Percentiles rank a stretch among this genome's conserved stretches.
These are phyloP conservation scores for Penicillium sp. DNA, from an alignment of 2,329 filamentous ascomycete species.

Conservation along the genomic window DNA sequence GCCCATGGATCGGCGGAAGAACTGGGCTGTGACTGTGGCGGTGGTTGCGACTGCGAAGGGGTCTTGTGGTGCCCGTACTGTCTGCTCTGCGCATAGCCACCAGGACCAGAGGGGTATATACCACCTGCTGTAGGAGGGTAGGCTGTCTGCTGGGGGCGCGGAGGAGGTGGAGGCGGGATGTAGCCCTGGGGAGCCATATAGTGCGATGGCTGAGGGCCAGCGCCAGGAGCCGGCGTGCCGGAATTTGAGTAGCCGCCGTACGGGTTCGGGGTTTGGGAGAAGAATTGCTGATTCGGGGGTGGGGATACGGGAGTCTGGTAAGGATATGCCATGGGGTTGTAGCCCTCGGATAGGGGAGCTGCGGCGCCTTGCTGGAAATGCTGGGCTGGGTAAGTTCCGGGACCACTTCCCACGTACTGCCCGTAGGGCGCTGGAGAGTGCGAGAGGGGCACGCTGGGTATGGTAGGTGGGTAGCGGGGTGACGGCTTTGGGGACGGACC, in stretches of 20 bases:
- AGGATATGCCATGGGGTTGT: slow-evolving; percentile 53
- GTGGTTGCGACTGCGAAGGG: slow-evolving; percentile 38
- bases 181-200: slow-evolving; percentile 60
- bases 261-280: slow-evolving; percentile 34
- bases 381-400: slow-evolving; percentile 31
- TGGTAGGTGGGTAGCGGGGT: slow-evolving; percentile 33
- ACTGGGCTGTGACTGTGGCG: slow-evolving; percentile 27
- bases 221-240: slow-evolving; percentile 29
- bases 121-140: slow-evolving; percentile 45
- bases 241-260: slow-evolving; percentile 36
- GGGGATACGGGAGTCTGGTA: slow-evolving; percentile 43
- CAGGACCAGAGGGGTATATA: slow-evolving; percentile 55
- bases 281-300: slow-evolving; percentile 44
- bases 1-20: slow-evolving; percentile 63
- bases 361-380: slow-evolving; percentile 45
- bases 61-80: slow-evolving; percentile 41
- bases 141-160: slow-evolving; percentile 56
- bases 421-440: slow-evolving; percentile 39
- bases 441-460: slow-evolving; percentile 30
- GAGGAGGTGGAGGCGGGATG: slow-evolving; percentile 65
- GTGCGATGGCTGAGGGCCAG: slow-evolving; percentile 39
- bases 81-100: slow-evolving; percentile 54
- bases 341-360: slow-evolving; percentile 43
- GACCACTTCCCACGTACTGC: slow-evolving; percentile 30
- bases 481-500: slow-evolving; percentile 44